These are phyloP conservation scores for Lactuca sativa DNA, from an alignment of 129 eudicot species.

Conservation along the genomic window DNA sequence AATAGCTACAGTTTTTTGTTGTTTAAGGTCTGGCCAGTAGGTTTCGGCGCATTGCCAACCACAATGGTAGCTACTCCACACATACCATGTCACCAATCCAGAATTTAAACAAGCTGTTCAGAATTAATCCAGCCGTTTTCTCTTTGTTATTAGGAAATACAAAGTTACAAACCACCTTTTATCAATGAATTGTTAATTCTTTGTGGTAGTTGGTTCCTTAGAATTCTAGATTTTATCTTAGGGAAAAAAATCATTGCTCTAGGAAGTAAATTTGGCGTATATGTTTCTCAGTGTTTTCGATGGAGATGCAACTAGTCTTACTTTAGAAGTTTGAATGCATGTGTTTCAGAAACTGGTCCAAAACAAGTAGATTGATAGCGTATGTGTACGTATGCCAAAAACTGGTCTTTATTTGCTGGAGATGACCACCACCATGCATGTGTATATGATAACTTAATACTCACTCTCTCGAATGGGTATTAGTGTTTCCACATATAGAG, in stretches of 20 bases:
- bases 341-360: conserved; percentile 34
- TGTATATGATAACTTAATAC: conserved; percentile 29
- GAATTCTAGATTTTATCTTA: no score
- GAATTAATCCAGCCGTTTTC: no score
- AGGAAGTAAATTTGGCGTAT: background rate
- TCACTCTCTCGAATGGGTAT: conserved; percentile 21
- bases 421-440: conserved; percentile 37
- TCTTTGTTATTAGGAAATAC: no score
- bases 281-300: background rate
- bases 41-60: no score
- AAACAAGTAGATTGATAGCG: conserved; percentile 10
- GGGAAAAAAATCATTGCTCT: background rate
- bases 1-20: no score
- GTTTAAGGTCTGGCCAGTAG: no score
- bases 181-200: no score
- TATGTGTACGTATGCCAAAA: conserved; percentile 11
- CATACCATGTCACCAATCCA: no score
- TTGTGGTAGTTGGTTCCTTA: no score
- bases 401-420: conserved; percentile 25
- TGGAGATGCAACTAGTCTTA: conserved; percentile 30
- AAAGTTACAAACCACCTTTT: no score
- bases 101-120: no score
- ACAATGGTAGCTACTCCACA: no score
- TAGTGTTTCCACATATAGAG: conserved; percentile 17
- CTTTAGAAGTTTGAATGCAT: conserved; percentile 30